phyloP scores from a whole-genome alignment of 176 grass and related monocot species.

The Poa annua region DNA sequence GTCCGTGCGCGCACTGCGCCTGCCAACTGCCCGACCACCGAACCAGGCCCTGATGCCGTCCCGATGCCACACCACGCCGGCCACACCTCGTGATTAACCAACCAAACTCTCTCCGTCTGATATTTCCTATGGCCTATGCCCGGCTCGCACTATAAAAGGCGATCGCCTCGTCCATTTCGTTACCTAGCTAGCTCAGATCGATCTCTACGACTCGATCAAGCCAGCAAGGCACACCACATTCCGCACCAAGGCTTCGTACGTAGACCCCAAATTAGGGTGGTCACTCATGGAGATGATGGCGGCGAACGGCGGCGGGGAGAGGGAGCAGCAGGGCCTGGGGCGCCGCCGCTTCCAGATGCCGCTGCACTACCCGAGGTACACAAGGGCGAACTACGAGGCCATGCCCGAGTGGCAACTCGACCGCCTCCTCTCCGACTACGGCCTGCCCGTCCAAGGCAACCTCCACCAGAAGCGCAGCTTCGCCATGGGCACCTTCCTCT shows the following conservation, averaged over 20 bases:
- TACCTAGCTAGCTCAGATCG: slow-evolving; percentile 5
- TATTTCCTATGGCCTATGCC: not conserved
- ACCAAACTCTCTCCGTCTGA: not conserved
- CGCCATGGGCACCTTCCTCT: slow-evolving; percentile 91
- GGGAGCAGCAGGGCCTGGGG: not conserved
- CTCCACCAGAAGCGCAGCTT: slow-evolving; percentile 61
- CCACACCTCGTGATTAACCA: slow-evolving; percentile 11
- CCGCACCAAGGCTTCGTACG: not conserved
- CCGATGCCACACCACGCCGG: not conserved
- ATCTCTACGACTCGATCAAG: not conserved
- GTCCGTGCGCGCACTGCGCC: not conserved
- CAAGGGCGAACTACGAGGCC: slow-evolving; percentile 62
- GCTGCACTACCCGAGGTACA: slow-evolving; percentile 87
- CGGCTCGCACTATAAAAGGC: slow-evolving; percentile 15
- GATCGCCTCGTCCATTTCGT: not conserved
- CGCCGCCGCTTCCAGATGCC: slow-evolving; percentile 71
- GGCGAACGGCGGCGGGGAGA: slow-evolving; percentile 16
- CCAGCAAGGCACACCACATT: not conserved
- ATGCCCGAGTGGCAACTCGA: slow-evolving; percentile 98
- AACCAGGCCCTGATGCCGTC: not conserved
- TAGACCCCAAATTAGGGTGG: too few relatives aligned
- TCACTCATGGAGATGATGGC: slow-evolving; percentile 38
- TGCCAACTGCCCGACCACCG: slow-evolving; percentile 8
- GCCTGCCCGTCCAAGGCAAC: slow-evolving; percentile 60
- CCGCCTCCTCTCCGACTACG: slow-evolving; percentile 81